Base-by-base conservation (phyloP, 805 yeast species). In the Ogataea wickerhamii region DNA sequence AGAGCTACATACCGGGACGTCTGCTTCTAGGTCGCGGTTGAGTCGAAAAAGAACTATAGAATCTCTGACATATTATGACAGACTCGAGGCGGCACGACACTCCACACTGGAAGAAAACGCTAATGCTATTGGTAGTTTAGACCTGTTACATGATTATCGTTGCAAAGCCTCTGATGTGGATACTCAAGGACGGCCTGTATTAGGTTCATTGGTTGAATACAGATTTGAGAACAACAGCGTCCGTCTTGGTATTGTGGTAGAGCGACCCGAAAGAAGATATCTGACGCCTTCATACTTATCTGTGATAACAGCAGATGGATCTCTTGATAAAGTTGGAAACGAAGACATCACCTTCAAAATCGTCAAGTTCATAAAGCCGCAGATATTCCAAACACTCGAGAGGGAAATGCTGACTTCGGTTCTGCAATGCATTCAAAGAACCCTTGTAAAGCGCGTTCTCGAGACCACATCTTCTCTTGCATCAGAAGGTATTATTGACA, bases 171-270 rank as follows among this genome's bases (percentile, higher is more conserved):
- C 10, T 28, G 7, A 29, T 29, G 10, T 32, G 7, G 37, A 40
- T 14, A 20, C 13, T 3, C 13, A 16, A 6, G 16, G 23, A 14
- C 14, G 37, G 12, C 23, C 30, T 5, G 23, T 10, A 21, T 3
- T 31, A 6, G 48, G 48, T 3, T 44, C 48, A 11, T 30, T 44
- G 22, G 28, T 44, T 14, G 48, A 44, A 20, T 44, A 21, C 32
- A 38, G 31, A 16, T 26, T 37, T 3, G 26, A 21, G 6, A 32
- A 30, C 14, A n/a, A 21, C 17, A 21, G 27, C 4, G 36, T 35
- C 12, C 19, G 28, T 10, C 19, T 37, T 4, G 48, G 44, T 3
- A 23, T 44, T 14, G 38, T 44, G 4, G 22, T 40, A 2, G 16
- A 18, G 5, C 17, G 22, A 3, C 43, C 40, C 1, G 42, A 35